A percentile compares a stretch with the other conserved stretches of the same genome.
Evolutionary conservation across 2,329 filamentous ascomycete species (phyloP).

Genomic region (Xenoacremonium recifei): DNA sequence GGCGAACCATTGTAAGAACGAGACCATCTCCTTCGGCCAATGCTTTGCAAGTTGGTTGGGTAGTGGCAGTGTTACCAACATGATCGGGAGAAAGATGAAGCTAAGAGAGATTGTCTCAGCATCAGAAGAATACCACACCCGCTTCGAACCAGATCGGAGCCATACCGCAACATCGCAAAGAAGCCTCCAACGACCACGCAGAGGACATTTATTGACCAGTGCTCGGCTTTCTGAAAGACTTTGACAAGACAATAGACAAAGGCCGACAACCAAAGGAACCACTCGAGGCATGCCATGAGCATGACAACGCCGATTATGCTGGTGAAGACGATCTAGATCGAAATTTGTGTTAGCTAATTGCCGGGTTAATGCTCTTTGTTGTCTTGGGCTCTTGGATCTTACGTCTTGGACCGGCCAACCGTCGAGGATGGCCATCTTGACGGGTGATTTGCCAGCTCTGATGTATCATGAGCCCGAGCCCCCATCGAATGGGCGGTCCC

Average conservation of each 20-base stretch:
- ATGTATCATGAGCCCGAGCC: not conserved
- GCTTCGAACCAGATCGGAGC: too few relatives aligned
- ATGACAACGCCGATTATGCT: slow-evolving; percentile 78
- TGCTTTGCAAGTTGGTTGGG: slow-evolving; percentile 68
- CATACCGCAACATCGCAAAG: slow-evolving; percentile 75
- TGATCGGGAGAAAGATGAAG: slow-evolving; percentile 84
- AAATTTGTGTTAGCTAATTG: not conserved
- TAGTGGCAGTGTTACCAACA: slow-evolving; percentile 88
- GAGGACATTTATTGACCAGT: slow-evolving; percentile 77
- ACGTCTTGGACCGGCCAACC: slow-evolving; percentile 52
- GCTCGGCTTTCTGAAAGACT: slow-evolving; percentile 85
- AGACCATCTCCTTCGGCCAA: slow-evolving; percentile 69
- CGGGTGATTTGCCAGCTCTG: too few relatives aligned
- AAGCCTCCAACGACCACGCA: slow-evolving; percentile 71
- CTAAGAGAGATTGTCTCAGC: slow-evolving; percentile 40
- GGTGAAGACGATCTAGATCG: slow-evolving; percentile 75
- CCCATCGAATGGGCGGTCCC: not conserved
- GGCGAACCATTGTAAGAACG: slow-evolving; percentile 85
- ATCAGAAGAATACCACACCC: too few relatives aligned
- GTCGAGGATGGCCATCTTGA: slow-evolving; percentile 42
- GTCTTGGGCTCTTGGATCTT: slow-evolving; percentile 13
- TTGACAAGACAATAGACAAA: slow-evolving; percentile 91
- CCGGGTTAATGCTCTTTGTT: not conserved
- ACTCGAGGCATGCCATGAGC: slow-evolving; percentile 83
- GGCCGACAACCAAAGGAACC: slow-evolving; percentile 92